Conservation (phyloP, 2,329 filamentous ascomycete genomes). For the Sordariomycetes sp. region DNA sequence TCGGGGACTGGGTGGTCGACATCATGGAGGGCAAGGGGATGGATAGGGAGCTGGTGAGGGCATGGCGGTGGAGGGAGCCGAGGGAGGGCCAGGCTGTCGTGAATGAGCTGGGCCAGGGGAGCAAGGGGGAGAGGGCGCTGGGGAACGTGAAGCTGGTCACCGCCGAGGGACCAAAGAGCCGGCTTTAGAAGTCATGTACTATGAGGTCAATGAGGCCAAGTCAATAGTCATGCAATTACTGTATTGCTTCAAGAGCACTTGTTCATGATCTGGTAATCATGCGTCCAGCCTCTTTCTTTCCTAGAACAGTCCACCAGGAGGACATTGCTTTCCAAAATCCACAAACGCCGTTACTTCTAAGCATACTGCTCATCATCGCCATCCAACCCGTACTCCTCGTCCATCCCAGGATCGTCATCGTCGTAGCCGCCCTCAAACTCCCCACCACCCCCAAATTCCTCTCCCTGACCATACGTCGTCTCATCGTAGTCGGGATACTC, state of each 20-base stretch:
- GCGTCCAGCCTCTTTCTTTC: too few relatives aligned
- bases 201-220: too few relatives aligned
- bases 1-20: constrained; percentile 44
- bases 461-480: constrained; percentile 23
- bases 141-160: constrained; percentile 1
- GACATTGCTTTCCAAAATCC: too few relatives aligned
- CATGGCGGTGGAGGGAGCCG: constrained; percentile 11
- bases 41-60: constrained; percentile 13
- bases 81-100: not conserved
- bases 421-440: constrained; percentile 22
- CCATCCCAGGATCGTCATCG: constrained; percentile 27
- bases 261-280: too few relatives aligned
- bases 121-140: not conserved
- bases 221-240: too few relatives aligned
- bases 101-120: constrained; percentile 1
- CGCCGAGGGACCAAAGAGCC: too few relatives aligned
- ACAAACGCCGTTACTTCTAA: too few relatives aligned
- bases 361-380: constrained; percentile 9
- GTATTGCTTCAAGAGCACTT: too few relatives aligned
- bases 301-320: too few relatives aligned
- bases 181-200: too few relatives aligned
- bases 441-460: constrained; percentile 20
- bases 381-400: constrained; percentile 24
- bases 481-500: constrained; percentile 25
- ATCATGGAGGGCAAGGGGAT: constrained; percentile 29